These are phyloP conservation scores for Schwanniomyces sp. DNA, from an alignment of 805 yeast species.

Conservation along the genomic window DNA sequence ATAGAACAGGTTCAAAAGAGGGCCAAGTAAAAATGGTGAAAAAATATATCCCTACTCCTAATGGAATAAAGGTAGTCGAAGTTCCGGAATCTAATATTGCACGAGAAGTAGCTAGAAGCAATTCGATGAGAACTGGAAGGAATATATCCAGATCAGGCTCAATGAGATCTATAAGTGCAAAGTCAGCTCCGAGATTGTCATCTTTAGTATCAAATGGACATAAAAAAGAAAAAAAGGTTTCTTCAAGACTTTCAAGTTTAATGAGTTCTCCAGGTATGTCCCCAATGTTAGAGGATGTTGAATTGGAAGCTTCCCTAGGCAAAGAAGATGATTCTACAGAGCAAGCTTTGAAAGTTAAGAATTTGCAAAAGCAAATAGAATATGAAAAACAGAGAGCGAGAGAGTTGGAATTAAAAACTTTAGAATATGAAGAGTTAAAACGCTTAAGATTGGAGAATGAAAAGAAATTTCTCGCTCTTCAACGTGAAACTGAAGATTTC, in stretches of 20 bases:
- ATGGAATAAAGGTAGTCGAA: constrained; percentile 68
- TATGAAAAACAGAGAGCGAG: constrained; percentile 38
- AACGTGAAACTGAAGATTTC: constrained; percentile 19
- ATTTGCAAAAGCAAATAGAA: constrained; percentile 34
- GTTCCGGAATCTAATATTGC: constrained; percentile 53
- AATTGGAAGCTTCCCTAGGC: constrained; percentile 18
- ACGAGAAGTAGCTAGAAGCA: constrained; percentile 38
- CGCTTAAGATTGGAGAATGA: constrained; percentile 27
- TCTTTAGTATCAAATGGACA: constrained; percentile 18
- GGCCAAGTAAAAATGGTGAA: constrained; percentile 48
- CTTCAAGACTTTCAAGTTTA: constrained; percentile 15
- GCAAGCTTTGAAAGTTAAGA: constrained; percentile 24
- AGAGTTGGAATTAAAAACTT: constrained; percentile 36
- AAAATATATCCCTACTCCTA: constrained; percentile 71
- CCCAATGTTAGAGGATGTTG: constrained; percentile 18
- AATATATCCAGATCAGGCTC: constrained; percentile 25
- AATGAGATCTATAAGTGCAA: constrained; percentile 7
- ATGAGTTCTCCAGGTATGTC: constrained; percentile 8
- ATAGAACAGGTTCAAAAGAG: background rate
- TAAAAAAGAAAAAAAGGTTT: constrained; percentile 7
- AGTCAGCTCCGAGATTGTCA: constrained; percentile 20
- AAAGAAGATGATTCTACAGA: constrained; percentile 21
- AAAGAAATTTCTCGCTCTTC: constrained; percentile 13
- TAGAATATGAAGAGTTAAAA: constrained; percentile 35
- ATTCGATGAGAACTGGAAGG: constrained; percentile 36